These are phyloP conservation scores for Vanilla planifolia DNA, from an alignment of 106 monocot genomes.

Conservation along the genomic window DNA sequence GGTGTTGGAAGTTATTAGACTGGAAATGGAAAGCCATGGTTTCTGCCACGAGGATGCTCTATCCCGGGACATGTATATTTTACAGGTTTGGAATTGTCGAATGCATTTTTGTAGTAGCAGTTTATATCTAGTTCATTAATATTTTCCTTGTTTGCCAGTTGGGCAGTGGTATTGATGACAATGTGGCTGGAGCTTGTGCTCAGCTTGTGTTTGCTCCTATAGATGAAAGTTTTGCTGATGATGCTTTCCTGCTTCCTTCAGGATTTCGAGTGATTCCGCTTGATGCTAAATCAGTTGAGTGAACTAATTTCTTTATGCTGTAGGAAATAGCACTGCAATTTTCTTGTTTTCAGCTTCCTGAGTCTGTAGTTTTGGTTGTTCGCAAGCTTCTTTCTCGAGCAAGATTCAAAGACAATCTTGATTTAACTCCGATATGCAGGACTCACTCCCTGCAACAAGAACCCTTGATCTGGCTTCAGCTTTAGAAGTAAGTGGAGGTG, in stretches of 20 bases:
- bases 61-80: slow-evolving; percentile 61
- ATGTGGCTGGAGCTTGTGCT: slow-evolving; percentile 57
- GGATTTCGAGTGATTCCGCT: slow-evolving; percentile 93
- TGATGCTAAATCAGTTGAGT: slow-evolving; percentile 64
- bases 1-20: slow-evolving; percentile 86
- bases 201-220: slow-evolving; percentile 95
- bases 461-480: slow-evolving; percentile 89
- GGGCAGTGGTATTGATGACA: slow-evolving; percentile 87
- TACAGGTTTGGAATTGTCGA: slow-evolving; percentile 56
- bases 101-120: no score
- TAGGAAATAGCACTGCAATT: no score
- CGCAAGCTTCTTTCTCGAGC: no score
- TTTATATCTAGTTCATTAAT: background rate
- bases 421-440: slow-evolving; percentile 30
- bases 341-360: no score
- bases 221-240: slow-evolving; percentile 87
- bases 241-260: slow-evolving; percentile 72
- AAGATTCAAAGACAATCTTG: no score
- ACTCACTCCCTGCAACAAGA: slow-evolving; percentile 33
- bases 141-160: slow-evolving; percentile 37
- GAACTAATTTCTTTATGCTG: no score
- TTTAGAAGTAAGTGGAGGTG: slow-evolving; percentile 58
- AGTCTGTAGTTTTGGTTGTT: no score
- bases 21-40: slow-evolving; percentile 89
- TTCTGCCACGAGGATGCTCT: slow-evolving; percentile 61